A percentile compares a stretch with the other conserved stretches of the same genome.
phyloP scores from a whole-genome alignment of 371 early-diverging fungal species.

The Syncephalastrum contaminatum region DNA sequence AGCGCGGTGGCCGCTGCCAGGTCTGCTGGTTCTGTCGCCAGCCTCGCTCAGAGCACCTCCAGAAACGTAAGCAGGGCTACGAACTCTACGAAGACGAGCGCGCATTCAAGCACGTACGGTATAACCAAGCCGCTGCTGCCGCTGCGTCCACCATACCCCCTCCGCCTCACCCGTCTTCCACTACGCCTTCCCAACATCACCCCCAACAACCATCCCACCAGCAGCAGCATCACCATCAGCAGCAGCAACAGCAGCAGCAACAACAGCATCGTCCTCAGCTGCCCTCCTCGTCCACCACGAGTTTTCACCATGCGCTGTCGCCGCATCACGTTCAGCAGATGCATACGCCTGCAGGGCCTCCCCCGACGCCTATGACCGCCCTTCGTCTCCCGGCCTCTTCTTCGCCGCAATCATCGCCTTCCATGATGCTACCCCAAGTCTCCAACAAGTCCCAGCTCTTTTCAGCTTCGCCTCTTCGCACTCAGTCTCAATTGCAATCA shows the following conservation, averaged over 20 bases:
- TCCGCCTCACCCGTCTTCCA: too few species aligned
- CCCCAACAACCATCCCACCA: slow-evolving; percentile 8
- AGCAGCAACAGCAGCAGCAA: slow-evolving; percentile 7
- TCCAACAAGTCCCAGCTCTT: slow-evolving; percentile 16
- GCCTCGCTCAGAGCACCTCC: slow-evolving; percentile 9
- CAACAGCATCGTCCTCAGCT: slow-evolving; percentile 13
- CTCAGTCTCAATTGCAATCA: slow-evolving; percentile 33
- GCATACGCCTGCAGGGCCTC: slow-evolving; percentile 8
- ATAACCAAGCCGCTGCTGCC: slow-evolving; percentile 6
- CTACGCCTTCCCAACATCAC: slow-evolving; percentile 8
- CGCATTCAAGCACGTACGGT: slow-evolving; percentile 14
- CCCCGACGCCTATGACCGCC: slow-evolving; percentile 7
- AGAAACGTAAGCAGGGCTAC: slow-evolving; percentile 15
- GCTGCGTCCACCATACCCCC: too few species aligned
- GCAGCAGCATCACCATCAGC: slow-evolving; percentile 8
- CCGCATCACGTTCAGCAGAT: slow-evolving; percentile 9
- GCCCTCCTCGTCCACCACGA: neutral
- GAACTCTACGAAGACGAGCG: slow-evolving; percentile 13
- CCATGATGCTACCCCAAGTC: slow-evolving; percentile 9
- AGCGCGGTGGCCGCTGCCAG: slow-evolving; percentile 11
- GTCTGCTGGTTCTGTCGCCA: slow-evolving; percentile 15
- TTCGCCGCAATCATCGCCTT: slow-evolving; percentile 9
- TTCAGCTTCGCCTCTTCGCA: slow-evolving; percentile 21
- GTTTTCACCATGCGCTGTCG: slow-evolving; percentile 2
- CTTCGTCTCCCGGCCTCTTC: slow-evolving; percentile 4